Conservation (phyloP, 495 filamentous ascomycete genomes). For the Penicillium soppii region DNA sequence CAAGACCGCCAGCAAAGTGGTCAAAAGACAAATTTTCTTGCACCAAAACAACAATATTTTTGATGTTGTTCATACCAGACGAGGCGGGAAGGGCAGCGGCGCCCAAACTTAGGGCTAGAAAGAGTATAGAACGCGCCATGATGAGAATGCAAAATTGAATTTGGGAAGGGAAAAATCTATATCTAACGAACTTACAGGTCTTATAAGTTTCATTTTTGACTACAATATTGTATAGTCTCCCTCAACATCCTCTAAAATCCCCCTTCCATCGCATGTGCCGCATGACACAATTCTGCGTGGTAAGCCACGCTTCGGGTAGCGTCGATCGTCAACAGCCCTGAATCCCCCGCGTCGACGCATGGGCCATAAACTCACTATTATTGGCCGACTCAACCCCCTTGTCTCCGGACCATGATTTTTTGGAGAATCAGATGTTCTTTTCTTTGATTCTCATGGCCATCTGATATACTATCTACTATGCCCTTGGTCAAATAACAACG, state of each 20-base stretch:
- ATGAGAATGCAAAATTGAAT: background rate
- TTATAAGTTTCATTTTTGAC: background rate
- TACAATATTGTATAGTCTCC: background rate
- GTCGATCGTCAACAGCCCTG: slow-evolving; percentile 2
- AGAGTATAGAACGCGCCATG: slow-evolving; percentile 3
- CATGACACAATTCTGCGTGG: background rate
- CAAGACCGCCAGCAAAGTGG: slow-evolving; percentile 40
- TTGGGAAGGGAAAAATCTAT: too few relatives aligned
- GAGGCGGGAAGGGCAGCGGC: slow-evolving; percentile 7
- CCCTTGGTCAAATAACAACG: too few relatives aligned
- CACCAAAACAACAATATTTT: slow-evolving; percentile 45
- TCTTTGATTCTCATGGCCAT: background rate
- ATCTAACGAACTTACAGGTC: background rate
- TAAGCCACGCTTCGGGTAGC: background rate
- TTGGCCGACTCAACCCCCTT: background rate
- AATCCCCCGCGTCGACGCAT: slow-evolving; percentile 5
- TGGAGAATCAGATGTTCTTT: background rate
- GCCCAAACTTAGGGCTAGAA: slow-evolving; percentile 11
- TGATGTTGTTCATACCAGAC: slow-evolving; percentile 34
- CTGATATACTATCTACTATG: too few relatives aligned
- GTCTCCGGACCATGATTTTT: background rate
- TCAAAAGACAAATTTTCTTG: slow-evolving; percentile 49
- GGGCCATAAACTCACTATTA: background rate
- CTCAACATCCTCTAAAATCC: background rate
- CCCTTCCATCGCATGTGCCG: slow-evolving; percentile 1